Percentiles rank a stretch among this genome's conserved stretches.
Conservation (phyloP, 148 eudicot species). For the Nepenthes mirabilis region DNA sequence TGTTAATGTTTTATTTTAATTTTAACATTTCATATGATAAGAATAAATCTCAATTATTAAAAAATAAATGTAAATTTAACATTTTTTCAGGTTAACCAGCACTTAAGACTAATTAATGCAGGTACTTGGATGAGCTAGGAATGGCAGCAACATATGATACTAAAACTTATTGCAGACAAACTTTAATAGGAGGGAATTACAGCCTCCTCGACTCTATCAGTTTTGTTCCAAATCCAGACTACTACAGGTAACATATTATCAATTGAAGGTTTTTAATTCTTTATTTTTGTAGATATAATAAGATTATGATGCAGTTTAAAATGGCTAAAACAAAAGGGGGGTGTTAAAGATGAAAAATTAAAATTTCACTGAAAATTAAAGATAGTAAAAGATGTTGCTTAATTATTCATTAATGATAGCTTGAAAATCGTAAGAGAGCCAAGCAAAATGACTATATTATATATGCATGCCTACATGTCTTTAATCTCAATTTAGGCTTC, state of each 20-base stretch:
- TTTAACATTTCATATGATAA: too few species aligned
- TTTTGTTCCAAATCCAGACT: slow-evolving; percentile 59
- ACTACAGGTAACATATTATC: slow-evolving; percentile 27
- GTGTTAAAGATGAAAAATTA: too few species aligned
- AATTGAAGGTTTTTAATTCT: too few species aligned
- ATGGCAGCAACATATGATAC: slow-evolving; percentile 49
- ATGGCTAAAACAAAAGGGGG: not conserved
- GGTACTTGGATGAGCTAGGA: slow-evolving; percentile 18
- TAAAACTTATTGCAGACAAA: slow-evolving; percentile 57
- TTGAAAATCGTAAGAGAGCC: not conserved
- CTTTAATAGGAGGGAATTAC: slow-evolving; percentile 51
- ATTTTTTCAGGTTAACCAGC: not conserved
- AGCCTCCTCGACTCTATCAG: slow-evolving; percentile 40
- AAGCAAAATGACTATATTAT: too few species aligned
- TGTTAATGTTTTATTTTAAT: too few species aligned
- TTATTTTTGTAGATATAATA: too few species aligned
- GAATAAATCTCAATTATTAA: too few species aligned
- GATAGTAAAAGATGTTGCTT: too few species aligned
- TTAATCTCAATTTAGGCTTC: too few species aligned
- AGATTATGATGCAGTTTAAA: not conserved
- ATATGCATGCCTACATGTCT: too few species aligned
- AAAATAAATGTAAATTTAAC: not conserved
- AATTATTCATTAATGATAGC: not conserved
- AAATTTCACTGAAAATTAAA: too few species aligned
- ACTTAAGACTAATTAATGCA: not conserved